Evolutionary conservation across 176 grass and related monocot genomes (phyloP), one percentile per base, ranked within the genome.

Genomic region (Hyparrhenia diplandra): DNA sequence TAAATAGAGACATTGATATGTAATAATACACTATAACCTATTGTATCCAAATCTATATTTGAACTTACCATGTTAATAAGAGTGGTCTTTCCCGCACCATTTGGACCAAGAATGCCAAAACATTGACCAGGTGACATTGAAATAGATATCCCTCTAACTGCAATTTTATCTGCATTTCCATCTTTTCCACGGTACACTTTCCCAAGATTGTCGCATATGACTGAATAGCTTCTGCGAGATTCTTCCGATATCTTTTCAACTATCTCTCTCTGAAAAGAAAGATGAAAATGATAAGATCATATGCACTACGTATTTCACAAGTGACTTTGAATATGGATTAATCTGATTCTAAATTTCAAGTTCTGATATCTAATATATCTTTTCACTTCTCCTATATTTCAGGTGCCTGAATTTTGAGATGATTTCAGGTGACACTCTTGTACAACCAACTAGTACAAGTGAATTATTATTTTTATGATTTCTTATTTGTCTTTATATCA

Each of bases 81-180:
- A 55, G 95, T 89, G 51, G 95, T 94, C 89, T 94, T 97, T 71
- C 95, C 95, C 24, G 95, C 95, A 47, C 95, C 95, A 60, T 97
- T 97, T 37, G 95, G 94, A 6, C 94, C 94, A 74, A 97, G 94
- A 90, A 97, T 77, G n/a, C 94, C 94, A 10, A 97, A 93, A 81
- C 94, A 97, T 40, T 97, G 87, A 46, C 94, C 91, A 60, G 76
- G 79, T 61, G 87, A 82, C 54, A 97, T 40, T 86, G 79, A 85
- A 29, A 97, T 89, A 73, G 91, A 94, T 84, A 97, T 76, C 13
- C 87, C 91, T 81, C 78, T 88, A 66, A 97, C 94, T 23, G 94
- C 94, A 74, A 86, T 36, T 84, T 94, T 97, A 62, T 86, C 68
- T 51, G 82, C 67, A 74, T 97, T 97, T 59, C 89, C 94, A 75